Percentiles rank a stretch among this genome's conserved stretches.
Conservation (phyloP, 2,329 filamentous ascomycete genomes). For the Aschersonia sp. region DNA sequence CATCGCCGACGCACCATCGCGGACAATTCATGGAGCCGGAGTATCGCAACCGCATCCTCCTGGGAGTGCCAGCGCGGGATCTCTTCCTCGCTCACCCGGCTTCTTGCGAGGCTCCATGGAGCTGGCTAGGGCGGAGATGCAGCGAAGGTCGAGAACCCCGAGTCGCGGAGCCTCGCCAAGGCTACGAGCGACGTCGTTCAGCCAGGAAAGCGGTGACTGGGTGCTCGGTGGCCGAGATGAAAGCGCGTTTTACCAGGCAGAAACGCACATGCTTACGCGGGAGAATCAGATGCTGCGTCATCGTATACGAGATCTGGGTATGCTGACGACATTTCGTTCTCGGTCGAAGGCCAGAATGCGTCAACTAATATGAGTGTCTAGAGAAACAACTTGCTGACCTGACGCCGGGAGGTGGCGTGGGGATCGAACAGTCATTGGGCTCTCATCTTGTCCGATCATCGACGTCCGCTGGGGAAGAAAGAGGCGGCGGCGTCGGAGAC, state of each 20-base stretch:
- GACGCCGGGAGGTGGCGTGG: slow-evolving; percentile 14
- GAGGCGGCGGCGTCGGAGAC: slow-evolving; percentile 5
- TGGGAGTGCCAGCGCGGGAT: slow-evolving; percentile 16
- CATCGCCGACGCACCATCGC: slow-evolving; percentile 26
- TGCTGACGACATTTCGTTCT: slow-evolving; percentile 7
- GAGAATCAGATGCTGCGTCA: slow-evolving; percentile 75
- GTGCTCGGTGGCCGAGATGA: slow-evolving; percentile 55
- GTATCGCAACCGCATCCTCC: slow-evolving; percentile 17
- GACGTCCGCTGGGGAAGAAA: slow-evolving; percentile 24
- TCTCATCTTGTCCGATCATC: slow-evolving; percentile 34
- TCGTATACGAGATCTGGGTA: slow-evolving; percentile 59
- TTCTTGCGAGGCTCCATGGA: slow-evolving; percentile 43
- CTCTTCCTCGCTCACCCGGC: slow-evolving; percentile 35
- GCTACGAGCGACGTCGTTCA: slow-evolving; percentile 42
- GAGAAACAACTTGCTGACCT: slow-evolving; percentile 37
- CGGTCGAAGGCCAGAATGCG: background rate
- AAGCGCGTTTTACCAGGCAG: slow-evolving; percentile 66
- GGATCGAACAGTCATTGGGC: slow-evolving; percentile 30
- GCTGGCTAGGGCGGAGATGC: slow-evolving; percentile 38
- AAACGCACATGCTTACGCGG: slow-evolving; percentile 61
- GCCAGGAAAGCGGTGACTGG: slow-evolving; percentile 45
- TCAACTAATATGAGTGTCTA: slow-evolving; percentile 9
- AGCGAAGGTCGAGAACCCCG: slow-evolving; percentile 42
- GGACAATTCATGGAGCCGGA: slow-evolving; percentile 21
- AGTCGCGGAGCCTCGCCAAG: slow-evolving; percentile 42